Evolutionary conservation across 192 early-diverging fungal species (phyloP).

Genomic region (Chytriomyces confervae): DNA sequence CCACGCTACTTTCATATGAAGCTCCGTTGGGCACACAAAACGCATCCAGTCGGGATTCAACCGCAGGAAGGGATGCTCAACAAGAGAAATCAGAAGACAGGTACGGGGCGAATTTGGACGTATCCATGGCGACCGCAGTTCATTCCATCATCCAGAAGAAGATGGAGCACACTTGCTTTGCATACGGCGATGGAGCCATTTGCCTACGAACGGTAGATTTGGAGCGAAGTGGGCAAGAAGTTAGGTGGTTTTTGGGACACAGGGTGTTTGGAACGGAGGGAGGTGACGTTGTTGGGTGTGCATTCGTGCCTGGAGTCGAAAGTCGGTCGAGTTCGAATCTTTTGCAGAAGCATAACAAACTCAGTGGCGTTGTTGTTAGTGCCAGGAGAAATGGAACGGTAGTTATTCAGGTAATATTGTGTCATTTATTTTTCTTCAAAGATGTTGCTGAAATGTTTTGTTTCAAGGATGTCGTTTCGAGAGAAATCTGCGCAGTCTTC

Average conservation of each 20-base stretch:
- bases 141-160: conserved; percentile 15
- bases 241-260: conserved; percentile 34
- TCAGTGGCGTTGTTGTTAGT: conserved; percentile 31
- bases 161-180: conserved; percentile 20
- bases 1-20: background rate
- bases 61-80: background rate
- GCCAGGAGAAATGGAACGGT: conserved; percentile 39
- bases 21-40: background rate
- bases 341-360: conserved; percentile 20
- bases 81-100: too few relatives aligned
- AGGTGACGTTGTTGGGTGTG: conserved; percentile 37
- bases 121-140: conserved; percentile 31
- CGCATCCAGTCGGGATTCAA: background rate
- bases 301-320: conserved; percentile 21
- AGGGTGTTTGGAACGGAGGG: background rate
- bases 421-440: background rate
- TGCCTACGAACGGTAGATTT: conserved; percentile 9
- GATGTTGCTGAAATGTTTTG: background rate
- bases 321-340: conserved; percentile 4
- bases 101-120: background rate
- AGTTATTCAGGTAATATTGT: conserved; percentile 34
- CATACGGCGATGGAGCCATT: conserved; percentile 32
- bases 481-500: conserved; percentile 39
- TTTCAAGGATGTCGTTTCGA: conserved; percentile 30
- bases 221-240: conserved; percentile 22